Conservation (phyloP, 495 filamentous ascomycete genomes). For the Penicillium turbatum region DNA sequence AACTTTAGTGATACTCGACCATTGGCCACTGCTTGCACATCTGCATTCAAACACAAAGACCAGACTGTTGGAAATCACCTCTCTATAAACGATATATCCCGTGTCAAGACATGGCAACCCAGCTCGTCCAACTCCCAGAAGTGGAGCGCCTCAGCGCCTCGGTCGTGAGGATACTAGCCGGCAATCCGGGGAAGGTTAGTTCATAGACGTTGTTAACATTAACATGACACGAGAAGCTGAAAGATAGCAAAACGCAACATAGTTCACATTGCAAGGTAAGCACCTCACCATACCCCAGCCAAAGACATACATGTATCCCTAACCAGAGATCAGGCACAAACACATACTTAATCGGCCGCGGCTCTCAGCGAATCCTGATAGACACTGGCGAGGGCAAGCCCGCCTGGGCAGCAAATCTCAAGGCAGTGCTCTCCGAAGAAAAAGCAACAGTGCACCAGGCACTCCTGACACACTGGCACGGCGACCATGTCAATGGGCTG, state of each 20-base stretch:
- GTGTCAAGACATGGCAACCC: conserved; percentile 38
- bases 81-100: not conserved
- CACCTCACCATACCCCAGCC: not conserved
- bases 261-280: conserved; percentile 54
- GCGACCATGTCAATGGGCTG: conserved; percentile 76
- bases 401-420: conserved; percentile 55
- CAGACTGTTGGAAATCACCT: not conserved
- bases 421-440: conserved; percentile 59
- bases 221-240: not conserved
- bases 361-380: conserved; percentile 62
- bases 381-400: conserved; percentile 73
- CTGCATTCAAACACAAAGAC: too few relatives aligned
- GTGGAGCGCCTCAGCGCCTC: conserved; percentile 60
- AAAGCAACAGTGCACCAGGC: conserved; percentile 58
- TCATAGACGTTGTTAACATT: not conserved
- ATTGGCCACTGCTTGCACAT: not conserved
- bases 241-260: conserved; percentile 5
- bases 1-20: not conserved
- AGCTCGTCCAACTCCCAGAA: conserved; percentile 54
- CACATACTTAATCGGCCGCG: conserved; percentile 78
- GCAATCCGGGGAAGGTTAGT: conserved; percentile 72
- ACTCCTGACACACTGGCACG: conserved; percentile 88
- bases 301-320: not conserved
- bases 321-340: conserved; percentile 59
- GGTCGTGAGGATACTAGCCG: conserved; percentile 71